Percentiles rank a stretch among this genome's conserved stretches.
Conservation (phyloP, 495 filamentous ascomycete species). For the Daldinia vernicosa region DNA sequence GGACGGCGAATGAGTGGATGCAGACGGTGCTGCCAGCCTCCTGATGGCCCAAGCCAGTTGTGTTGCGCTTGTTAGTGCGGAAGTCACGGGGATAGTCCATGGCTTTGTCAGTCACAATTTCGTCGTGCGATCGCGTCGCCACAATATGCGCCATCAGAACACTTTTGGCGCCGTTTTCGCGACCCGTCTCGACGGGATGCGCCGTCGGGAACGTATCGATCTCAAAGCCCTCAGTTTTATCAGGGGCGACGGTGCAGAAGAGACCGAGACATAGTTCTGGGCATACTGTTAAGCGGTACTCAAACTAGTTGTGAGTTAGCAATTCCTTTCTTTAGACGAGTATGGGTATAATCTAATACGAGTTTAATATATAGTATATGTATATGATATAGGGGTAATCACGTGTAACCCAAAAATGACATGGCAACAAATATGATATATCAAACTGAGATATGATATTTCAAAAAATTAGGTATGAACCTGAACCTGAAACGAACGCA, state of each 20-base stretch:
- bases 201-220: constrained; percentile 59
- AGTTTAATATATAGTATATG: background rate
- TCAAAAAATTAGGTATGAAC: background rate
- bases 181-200: constrained; percentile 58
- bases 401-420: background rate
- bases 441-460: background rate
- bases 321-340: background rate
- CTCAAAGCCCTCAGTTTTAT: constrained; percentile 55
- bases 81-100: constrained; percentile 79
- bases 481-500: constrained; percentile 11
- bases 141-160: constrained; percentile 85
- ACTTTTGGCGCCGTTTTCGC: constrained; percentile 58
- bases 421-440: background rate
- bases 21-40: constrained; percentile 77
- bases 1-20: constrained; percentile 82
- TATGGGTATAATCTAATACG: constrained; percentile 1
- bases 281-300: constrained; percentile 80
- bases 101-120: constrained; percentile 73
- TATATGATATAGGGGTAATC: background rate
- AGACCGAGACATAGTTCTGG: constrained; percentile 84
- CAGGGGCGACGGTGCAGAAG: constrained; percentile 68
- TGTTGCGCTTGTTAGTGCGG: constrained; percentile 50
- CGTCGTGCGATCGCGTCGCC: constrained; percentile 70
- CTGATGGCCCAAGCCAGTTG: constrained; percentile 64
- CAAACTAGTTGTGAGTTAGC: constrained; percentile 63